phyloP scores from a whole-genome alignment of 768 basidiomycete genomes.

The Boletus rex-veris region DNA sequence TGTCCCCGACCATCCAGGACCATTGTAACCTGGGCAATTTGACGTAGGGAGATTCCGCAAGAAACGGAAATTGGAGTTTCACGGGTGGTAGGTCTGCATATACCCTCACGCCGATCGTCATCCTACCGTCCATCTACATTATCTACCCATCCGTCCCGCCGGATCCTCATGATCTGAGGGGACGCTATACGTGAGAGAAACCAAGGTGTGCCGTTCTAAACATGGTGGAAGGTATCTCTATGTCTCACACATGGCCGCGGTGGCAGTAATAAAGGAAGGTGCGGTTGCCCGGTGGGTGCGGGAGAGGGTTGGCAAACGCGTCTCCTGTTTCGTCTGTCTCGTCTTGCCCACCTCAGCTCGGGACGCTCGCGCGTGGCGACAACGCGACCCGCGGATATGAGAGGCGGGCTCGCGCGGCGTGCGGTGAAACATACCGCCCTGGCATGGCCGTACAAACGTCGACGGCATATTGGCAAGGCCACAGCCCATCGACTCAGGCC shows the following conservation, averaged over 20 bases:
- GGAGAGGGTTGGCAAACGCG: background rate
- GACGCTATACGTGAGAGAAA: background rate
- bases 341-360: background rate
- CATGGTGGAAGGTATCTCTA: background rate
- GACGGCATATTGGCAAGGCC: background rate
- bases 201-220: background rate
- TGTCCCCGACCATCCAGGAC: background rate
- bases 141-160: background rate
- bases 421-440: background rate
- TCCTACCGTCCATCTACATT: background rate
- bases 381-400: conserved; percentile 1
- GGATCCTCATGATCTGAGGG: background rate
- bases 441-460: background rate
- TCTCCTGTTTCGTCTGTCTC: background rate
- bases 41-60: background rate
- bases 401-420: background rate
- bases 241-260: background rate
- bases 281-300: background rate
- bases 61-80: background rate
- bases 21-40: background rate
- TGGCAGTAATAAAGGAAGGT: background rate
- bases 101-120: too few species aligned
- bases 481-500: background rate
- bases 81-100: background rate
- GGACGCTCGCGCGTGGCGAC: background rate